Base-by-base conservation (phyloP, 2,329 filamentous ascomycete genomes). In the Teratosphaeriaceae sp. region DNA sequence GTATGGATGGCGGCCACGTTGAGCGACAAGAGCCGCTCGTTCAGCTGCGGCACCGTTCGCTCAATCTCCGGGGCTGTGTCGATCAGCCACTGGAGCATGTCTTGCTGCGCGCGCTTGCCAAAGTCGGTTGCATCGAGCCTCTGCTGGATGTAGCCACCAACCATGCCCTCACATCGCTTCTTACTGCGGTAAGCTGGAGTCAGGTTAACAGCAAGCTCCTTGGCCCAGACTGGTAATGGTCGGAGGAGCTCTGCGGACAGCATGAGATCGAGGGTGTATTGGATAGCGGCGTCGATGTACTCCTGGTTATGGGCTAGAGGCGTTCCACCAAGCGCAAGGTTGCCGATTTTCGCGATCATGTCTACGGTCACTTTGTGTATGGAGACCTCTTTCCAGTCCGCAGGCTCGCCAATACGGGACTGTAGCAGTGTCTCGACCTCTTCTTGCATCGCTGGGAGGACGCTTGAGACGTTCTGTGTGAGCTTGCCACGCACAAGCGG, bases 41-140 rank as follows among this genome's bases (percentile, higher is more conserved):
- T 34, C 2, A 42, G 21, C 29, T 42, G 39, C 22, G 21, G 18
- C 19, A 34, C 20, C 16, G 39, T 42, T 11, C 29, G 27, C 21
- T 42, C 39, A 6, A 23, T 21, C 12, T 16, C 21, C 6, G 39
- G 39, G 12, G 27, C 39, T 13, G 29, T 13, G 16, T 42, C 39
- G 18, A 42, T 42, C 7, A 42, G 21, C 20, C 19, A 33, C 35
- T 52, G 21, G 45, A 50, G 21, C 47, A 47, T 40, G 42, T 48
- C 24, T 27, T 50, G 18, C 39, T 35, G 34, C 43, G 47, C 29
- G 29, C 8, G 8, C n/a, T 31, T 31, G 7, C 29, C 8, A 33
- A 33, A 15, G 29, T 36, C 31, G 8, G 40, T 36, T 9, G 30
- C 30, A 12, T 35, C 22, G 13, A 42, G 16, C 13, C 31, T 12